These are phyloP conservation scores for Vaccinium corymbosum DNA, from an alignment of 148 eudicot genomes.

Conservation along the genomic window DNA sequence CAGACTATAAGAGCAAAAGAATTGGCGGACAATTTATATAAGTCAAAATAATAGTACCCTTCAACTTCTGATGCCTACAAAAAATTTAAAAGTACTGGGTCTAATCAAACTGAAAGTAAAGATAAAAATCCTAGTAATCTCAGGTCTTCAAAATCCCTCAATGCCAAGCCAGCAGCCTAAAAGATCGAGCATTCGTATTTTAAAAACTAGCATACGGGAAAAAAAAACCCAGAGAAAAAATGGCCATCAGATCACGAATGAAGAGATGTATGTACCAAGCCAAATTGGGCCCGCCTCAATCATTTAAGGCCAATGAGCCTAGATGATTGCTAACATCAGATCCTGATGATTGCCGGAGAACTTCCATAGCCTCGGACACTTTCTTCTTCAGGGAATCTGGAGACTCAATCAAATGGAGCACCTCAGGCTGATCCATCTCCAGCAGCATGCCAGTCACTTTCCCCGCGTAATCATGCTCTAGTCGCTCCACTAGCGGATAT, in stretches of 20 bases:
- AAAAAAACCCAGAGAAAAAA: conserved; percentile 10
- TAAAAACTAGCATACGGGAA: not conserved
- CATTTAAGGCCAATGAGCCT: conserved; percentile 17
- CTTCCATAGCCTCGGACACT: conserved; percentile 48
- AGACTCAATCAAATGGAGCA: conserved; percentile 50
- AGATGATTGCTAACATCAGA: conserved; percentile 23
- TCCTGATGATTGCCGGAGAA: conserved; percentile 26
- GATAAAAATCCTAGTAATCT: not conserved
- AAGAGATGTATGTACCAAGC: not conserved
- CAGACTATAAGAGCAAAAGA: not conserved
- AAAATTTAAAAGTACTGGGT: not conserved
- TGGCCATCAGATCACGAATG: not conserved
- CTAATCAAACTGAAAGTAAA: not conserved
- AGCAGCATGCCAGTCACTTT: conserved; percentile 52
- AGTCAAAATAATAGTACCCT: not conserved
- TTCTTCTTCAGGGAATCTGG: conserved; percentile 52
- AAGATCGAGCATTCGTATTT: not conserved
- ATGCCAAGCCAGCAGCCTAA: conserved; percentile 15
- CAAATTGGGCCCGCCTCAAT: not conserved
- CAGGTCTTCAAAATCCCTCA: not conserved
- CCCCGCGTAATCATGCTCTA: conserved; percentile 37
- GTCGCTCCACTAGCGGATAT: conserved; percentile 40
- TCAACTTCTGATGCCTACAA: not conserved
- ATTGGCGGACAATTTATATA: not conserved
- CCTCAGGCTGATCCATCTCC: conserved; percentile 59